phyloP scores from a whole-genome alignment of 306 rosid genomes.

The Lathyrus sativus region DNA sequence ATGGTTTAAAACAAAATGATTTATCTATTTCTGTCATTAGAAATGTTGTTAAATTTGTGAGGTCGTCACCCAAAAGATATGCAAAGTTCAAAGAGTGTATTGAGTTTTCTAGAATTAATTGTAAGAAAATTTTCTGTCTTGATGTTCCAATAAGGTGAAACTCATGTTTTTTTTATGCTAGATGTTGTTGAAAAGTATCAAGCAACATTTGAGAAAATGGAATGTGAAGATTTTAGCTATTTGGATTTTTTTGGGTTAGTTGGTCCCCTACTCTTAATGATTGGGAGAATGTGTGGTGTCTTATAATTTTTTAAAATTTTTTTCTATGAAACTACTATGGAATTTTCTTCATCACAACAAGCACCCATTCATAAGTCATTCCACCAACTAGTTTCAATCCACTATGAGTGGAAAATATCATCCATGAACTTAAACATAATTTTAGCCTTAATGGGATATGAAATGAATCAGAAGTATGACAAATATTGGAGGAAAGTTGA shows the following conservation, averaged over 20 bases:
- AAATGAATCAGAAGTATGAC: background rate
- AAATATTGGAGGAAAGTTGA: background rate
- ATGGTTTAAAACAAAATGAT: background rate
- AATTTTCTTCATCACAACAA: background rate
- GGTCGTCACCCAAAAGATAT: background rate
- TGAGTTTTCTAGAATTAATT: background rate
- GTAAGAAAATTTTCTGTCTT: no score
- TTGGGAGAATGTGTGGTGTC: background rate
- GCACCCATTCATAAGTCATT: background rate
- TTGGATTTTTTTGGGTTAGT: background rate
- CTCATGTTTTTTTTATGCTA: background rate
- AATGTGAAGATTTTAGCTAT: background rate
- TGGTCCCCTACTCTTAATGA: background rate
- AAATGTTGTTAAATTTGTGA: no score
- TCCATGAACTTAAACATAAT: background rate
- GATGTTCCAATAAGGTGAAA: no score
- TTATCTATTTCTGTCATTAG: background rate
- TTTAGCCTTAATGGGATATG: background rate
- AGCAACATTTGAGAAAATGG: background rate
- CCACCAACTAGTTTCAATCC: background rate
- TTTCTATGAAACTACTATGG: background rate
- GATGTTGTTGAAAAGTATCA: background rate
- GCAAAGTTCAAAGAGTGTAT: background rate
- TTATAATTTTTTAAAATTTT: no score
- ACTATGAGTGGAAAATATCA: background rate